phyloP scores from a whole-genome alignment of 1,139 yeast species.

The Yamadazyma pseudoaaseri region DNA sequence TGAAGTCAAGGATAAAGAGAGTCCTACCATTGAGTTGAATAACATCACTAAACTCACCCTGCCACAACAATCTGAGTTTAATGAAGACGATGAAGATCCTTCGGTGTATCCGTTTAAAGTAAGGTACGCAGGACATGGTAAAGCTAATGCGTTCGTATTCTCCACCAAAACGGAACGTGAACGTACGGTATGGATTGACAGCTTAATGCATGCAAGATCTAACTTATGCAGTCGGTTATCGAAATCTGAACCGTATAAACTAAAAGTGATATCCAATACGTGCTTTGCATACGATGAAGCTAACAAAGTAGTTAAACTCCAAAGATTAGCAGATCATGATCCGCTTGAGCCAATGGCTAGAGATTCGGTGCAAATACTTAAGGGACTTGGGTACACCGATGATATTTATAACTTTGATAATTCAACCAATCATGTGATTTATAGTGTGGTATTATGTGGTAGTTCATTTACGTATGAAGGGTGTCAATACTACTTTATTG shows the following conservation, averaged over 20 bases:
- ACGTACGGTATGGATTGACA: constrained; percentile 58
- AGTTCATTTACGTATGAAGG: constrained; percentile 27
- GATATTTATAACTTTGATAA: constrained; percentile 27
- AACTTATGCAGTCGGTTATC: constrained; percentile 46
- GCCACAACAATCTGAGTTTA: constrained; percentile 15
- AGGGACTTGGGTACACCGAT: constrained; percentile 22
- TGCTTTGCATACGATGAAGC: constrained; percentile 64
- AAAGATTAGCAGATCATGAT: constrained; percentile 61
- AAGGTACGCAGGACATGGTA: constrained; percentile 46
- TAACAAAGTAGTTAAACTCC: constrained; percentile 55
- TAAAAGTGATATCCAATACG: constrained; percentile 55
- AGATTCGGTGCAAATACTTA: constrained; percentile 23
- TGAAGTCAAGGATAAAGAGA: constrained; percentile 41
- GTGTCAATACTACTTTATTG: constrained; percentile 28
- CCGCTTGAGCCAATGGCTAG: constrained; percentile 52
- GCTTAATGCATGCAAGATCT: constrained; percentile 55
- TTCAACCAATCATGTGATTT: constrained; percentile 26
- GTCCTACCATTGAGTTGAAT: constrained; percentile 20
- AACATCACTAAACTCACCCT: constrained; percentile 19
- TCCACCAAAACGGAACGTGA: constrained; percentile 54
- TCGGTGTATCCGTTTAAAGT: constrained; percentile 37
- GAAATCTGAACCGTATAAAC: constrained; percentile 53
- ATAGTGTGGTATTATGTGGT: constrained; percentile 27
- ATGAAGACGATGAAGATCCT: constrained; percentile 34
- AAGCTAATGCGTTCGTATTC: constrained; percentile 50